A percentile compares a stretch with the other conserved stretches of the same genome.
Conservation (phyloP, 495 filamentous ascomycete genomes). For the Xylaria curta region DNA sequence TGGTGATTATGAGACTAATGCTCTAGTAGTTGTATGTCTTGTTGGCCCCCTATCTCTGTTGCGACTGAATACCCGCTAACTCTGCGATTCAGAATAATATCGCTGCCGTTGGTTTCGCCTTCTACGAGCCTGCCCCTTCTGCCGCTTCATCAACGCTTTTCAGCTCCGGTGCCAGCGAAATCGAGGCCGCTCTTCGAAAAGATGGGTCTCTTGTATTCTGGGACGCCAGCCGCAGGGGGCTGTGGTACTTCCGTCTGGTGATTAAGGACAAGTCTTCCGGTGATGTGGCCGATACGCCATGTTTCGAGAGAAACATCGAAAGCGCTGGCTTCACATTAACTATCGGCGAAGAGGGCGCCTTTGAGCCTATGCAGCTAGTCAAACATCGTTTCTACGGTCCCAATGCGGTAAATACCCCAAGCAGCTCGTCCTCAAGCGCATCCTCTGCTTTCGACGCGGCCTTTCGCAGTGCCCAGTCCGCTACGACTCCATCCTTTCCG, state of each 20-base stretch:
- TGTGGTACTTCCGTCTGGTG: slow-evolving; percentile 58
- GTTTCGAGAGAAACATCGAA: slow-evolving; percentile 44
- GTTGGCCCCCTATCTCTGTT: not conserved
- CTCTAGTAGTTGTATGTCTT: slow-evolving; percentile 53
- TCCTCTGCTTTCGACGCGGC: slow-evolving; percentile 49
- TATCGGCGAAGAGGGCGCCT: slow-evolving; percentile 50
- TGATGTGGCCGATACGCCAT: slow-evolving; percentile 35
- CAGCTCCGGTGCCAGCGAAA: slow-evolving; percentile 47
- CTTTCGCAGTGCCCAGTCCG: slow-evolving; percentile 45
- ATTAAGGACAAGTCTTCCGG: slow-evolving; percentile 40
- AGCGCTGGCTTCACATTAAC: slow-evolving; percentile 48
- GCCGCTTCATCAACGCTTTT: slow-evolving; percentile 44
- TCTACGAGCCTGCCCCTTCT: slow-evolving; percentile 50
- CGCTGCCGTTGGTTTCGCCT: slow-evolving; percentile 51
- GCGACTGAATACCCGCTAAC: slow-evolving; percentile 31
- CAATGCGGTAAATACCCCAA: slow-evolving; percentile 53
- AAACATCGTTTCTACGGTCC: slow-evolving; percentile 46
- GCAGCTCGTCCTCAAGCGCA: slow-evolving; percentile 51
- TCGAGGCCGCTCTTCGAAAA: slow-evolving; percentile 54
- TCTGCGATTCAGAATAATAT: slow-evolving; percentile 51
- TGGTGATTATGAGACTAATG: slow-evolving; percentile 61
- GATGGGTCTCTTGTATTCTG: slow-evolving; percentile 58
- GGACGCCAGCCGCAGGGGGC: slow-evolving; percentile 52
- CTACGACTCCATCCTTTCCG: slow-evolving; percentile 36
- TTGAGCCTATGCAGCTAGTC: slow-evolving; percentile 53